Evolutionary conservation across 108 stramenopile genomes (phyloP), one percentile per base, ranked within the genome.

Genomic region (Mayamaea pseudoterrestris): DNA sequence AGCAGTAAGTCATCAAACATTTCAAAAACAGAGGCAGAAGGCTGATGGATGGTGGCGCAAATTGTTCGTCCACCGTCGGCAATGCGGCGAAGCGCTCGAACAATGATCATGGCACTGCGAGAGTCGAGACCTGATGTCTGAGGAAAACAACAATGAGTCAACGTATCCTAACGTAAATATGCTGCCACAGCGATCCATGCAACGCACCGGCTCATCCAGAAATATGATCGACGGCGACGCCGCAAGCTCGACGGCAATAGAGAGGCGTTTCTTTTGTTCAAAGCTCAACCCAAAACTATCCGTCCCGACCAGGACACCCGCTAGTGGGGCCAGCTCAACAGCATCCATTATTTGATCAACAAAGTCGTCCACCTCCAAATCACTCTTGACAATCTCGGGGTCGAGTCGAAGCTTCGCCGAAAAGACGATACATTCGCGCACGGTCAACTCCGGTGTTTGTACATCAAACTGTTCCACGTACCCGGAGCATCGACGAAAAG

Each of bases 381-480:
- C 68, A 21, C 55, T 47, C 23, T 50, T 46, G n/a, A 71, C 62
- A 41, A 58, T 67, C 0, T 42, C 51, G 3, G 40, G 60, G 44
- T 73, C 78, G 12, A 93, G 80, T 9, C 93, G 73, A 31, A 95
- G 68, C 8, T 66, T 44, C 11, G 90, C 95, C 9, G 80, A 83
- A 61, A 93, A 96, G n/a, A 70, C 50, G 6, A 96, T 63, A 5
- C 84, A 78, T 59, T 96, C 93, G 22, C 55, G 35, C 25, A 93
- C 89, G 14, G 92, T 97, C 40, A 81, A 54, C 16, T 75, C 64
- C 13, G 90, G 78, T 36, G 73, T 52, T 58, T 93, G 90, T 5
- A 83, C 65, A 61, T 95, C 93, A 44, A 83, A 76, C 55, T 97
- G 95, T 55, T 93, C 89, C 9, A 89, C 86, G 49, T 93, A 96